These are phyloP conservation scores for Stentor coeruleus DNA, from an alignment of 73 alveolate species.

Conservation along the genomic window DNA sequence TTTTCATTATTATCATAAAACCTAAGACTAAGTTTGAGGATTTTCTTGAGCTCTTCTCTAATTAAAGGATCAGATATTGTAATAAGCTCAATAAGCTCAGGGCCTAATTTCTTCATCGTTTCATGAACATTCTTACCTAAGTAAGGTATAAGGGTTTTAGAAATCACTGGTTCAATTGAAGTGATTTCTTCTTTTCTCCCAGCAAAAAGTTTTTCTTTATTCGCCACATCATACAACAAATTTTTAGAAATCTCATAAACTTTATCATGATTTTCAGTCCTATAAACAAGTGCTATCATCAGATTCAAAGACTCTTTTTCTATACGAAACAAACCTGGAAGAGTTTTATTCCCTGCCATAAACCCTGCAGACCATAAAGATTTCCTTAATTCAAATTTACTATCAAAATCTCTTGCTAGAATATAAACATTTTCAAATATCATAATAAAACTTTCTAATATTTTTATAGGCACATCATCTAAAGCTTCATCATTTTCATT, in stretches of 20 bases:
- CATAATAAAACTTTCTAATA: neutral
- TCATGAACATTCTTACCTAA: neutral
- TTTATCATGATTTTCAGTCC: no score
- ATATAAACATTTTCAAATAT: neutral
- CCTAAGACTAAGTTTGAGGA: no score
- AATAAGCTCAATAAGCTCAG: neutral
- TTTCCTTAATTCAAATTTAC: neutral
- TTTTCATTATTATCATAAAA: no score
- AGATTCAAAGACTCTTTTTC: conserved; percentile 48
- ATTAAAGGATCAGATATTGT: neutral
- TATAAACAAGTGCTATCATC: no score
- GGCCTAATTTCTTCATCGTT: neutral
- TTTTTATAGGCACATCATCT: neutral
- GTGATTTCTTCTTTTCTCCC: neutral
- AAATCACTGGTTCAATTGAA: neutral
- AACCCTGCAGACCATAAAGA: conserved; percentile 52
- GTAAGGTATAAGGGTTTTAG: neutral
- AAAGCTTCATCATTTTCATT: no score
- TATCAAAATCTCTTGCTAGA: neutral
- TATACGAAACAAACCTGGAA: conserved; percentile 47
- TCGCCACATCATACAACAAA: neutral
- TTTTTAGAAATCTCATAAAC: neutral
- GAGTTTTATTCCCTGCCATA: conserved; percentile 41
- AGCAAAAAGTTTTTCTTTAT: neutral
- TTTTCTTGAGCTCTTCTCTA: conserved; percentile 1